phyloP scores from a whole-genome alignment of 139 green algal genomes.

The Closterium sp. region DNA sequence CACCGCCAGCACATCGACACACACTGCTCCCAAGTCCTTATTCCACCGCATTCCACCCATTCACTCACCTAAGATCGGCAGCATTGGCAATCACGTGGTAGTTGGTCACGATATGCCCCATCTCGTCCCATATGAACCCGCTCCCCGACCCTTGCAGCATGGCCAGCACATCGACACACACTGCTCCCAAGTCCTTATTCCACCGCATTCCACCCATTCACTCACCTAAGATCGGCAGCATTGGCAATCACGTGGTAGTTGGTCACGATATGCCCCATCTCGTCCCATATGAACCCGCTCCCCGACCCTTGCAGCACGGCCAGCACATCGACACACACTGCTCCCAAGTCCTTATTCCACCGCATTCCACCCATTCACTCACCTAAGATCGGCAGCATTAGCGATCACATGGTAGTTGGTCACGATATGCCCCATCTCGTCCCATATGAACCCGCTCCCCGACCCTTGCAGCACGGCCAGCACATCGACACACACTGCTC shows the following conservation, averaged over 20 bases:
- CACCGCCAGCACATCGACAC: conserved; percentile 72
- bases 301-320: conserved; percentile 72
- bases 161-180: too few relatives aligned
- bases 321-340: conserved; percentile 69
- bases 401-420: conserved; percentile 80
- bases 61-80: conserved; percentile 51
- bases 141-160: conserved; percentile 68
- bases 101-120: conserved; percentile 76
- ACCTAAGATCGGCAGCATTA: conserved; percentile 57
- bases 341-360: too few relatives aligned
- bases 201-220: too few relatives aligned
- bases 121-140: conserved; percentile 74
- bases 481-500: too few relatives aligned
- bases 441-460: conserved; percentile 78
- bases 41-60: too few relatives aligned
- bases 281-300: conserved; percentile 78
- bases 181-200: too few relatives aligned
- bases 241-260: conserved; percentile 77
- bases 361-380: too few relatives aligned
- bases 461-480: conserved; percentile 70
- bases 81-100: conserved; percentile 72
- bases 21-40: too few relatives aligned
- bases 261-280: conserved; percentile 68
- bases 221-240: conserved; percentile 54
- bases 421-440: conserved; percentile 67